Conservation (phyloP, 2,329 filamentous ascomycete species). For the Colletotrichum costaricense region DNA sequence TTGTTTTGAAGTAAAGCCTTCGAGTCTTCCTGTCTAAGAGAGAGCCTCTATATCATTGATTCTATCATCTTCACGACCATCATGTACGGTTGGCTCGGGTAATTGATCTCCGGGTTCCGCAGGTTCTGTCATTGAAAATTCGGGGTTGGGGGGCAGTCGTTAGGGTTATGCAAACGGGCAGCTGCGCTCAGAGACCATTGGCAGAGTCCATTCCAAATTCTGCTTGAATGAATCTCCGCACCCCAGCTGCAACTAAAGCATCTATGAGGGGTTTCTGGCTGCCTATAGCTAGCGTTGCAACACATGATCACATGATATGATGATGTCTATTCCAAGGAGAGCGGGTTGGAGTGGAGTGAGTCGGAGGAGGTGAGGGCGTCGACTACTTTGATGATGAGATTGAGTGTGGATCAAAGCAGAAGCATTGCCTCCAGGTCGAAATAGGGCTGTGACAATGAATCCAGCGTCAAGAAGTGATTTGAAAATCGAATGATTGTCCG, state of each 20-base stretch:
- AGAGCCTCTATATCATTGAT: not conserved
- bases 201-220: slow-evolving; percentile 54
- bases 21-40: not conserved
- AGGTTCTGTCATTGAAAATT: no score
- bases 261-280: slow-evolving; percentile 61
- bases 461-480: slow-evolving; percentile 42
- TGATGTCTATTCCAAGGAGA: slow-evolving; percentile 66
- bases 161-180: slow-evolving; percentile 33
- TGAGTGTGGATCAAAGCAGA: slow-evolving; percentile 51
- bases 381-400: slow-evolving; percentile 45
- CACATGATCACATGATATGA: slow-evolving; percentile 59
- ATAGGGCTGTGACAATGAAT: slow-evolving; percentile 50
- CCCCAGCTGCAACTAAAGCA: slow-evolving; percentile 61
- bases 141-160: no score
- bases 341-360: slow-evolving; percentile 64
- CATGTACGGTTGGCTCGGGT: no score
- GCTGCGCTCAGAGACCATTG: slow-evolving; percentile 23
- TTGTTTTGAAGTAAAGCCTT: not conserved
- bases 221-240: slow-evolving; percentile 64
- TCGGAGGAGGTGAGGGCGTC: slow-evolving; percentile 48
- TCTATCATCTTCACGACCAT: not conserved
- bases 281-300: slow-evolving; percentile 52
- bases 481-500: slow-evolving; percentile 43
- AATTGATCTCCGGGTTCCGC: no score
- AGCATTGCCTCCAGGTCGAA: slow-evolving; percentile 42